Base-by-base conservation (phyloP, 805 yeast genomes). In the Ogataea trehalophila region DNA sequence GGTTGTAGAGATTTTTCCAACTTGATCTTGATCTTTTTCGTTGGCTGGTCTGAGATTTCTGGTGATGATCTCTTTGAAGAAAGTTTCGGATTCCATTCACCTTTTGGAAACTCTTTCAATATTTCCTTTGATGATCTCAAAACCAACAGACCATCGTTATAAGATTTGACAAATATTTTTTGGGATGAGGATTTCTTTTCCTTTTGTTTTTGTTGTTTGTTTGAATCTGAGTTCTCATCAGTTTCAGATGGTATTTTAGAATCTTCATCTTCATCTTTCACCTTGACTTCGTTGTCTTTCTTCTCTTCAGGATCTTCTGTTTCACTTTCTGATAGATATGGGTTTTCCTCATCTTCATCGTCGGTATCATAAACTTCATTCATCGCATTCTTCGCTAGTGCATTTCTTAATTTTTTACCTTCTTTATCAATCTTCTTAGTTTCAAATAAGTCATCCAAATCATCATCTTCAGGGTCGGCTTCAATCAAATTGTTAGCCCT, bases 311-410 rank as follows among this genome's bases (percentile, higher is more conserved):
- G 73, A 40, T 77, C 74, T 45, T 84, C 88, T 14, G 78, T 68
- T 43, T 82, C 87, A 49, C 88, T 83, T 59, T 87, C 79, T 41
- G 85, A 80, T 20, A 85, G 71, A 60, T 89, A 90, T 37, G 97
- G 97, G 62, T 89, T 88, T 26, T 59, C 66, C 40, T 76, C 75
- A 20, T 78, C 80, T 46, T 89, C 94, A 45, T 87, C 92, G 53
- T 87, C 95, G 45, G 85, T 79, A 57, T 90, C 97, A 57, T 92
- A 90, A 41, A 88, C 91, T 39, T 85, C 95, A 56, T 84, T 85
- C 66, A 88, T 83, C 64, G 92, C 97, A 31, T 92, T 81, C 57
- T 89, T 84, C 53, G 85, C 81, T 57, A 94, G 74, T 2, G 94
- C 90, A 65, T 86, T 86, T 57, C 89, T 81, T 50, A 92, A 77